These are phyloP conservation scores for Phytophthora pisi DNA, from an alignment of 352 stramenopile genomes.

Conservation along the genomic window DNA sequence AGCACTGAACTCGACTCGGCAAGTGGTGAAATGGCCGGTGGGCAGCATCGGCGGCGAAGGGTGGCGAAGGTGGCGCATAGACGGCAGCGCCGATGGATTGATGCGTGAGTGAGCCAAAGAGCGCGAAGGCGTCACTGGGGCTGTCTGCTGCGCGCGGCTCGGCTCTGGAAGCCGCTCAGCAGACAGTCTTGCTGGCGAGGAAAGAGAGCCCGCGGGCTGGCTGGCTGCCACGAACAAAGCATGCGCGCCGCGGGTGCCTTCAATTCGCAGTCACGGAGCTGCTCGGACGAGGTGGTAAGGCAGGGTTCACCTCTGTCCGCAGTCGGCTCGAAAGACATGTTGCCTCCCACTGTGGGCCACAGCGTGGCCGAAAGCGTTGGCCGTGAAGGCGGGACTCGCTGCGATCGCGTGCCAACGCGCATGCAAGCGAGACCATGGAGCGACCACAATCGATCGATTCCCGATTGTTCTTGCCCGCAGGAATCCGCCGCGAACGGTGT, in stretches of 20 bases:
- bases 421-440: not conserved
- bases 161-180: slow-evolving; percentile 22
- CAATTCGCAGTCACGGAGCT: slow-evolving; percentile 23
- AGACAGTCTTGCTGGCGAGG: slow-evolving; percentile 20
- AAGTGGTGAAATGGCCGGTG: slow-evolving; percentile 22
- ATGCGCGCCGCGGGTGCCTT: slow-evolving; percentile 19
- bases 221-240: slow-evolving; percentile 25
- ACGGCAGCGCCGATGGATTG: slow-evolving; percentile 14
- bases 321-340: slow-evolving; percentile 27
- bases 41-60: not conserved
- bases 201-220: slow-evolving; percentile 2
- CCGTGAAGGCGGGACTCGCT: slow-evolving; percentile 2
- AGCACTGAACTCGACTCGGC: slow-evolving; percentile 7
- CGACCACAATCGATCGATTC: slow-evolving; percentile 1
- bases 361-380: slow-evolving; percentile 15
- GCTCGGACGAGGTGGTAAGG: slow-evolving; percentile 27
- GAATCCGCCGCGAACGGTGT: slow-evolving; percentile 13
- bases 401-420: not conserved
- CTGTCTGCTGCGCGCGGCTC: slow-evolving; percentile 22
- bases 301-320: not conserved
- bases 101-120: slow-evolving; percentile 8
- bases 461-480: slow-evolving; percentile 11
- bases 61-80: slow-evolving; percentile 24
- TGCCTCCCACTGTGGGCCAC: slow-evolving; percentile 25
- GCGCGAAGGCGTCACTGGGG: not conserved